Evolutionary conservation across 2,329 filamentous ascomycete species (phyloP), one percentile per base, ranked within the genome.

Genomic region (Canariomyces notabilis): DNA sequence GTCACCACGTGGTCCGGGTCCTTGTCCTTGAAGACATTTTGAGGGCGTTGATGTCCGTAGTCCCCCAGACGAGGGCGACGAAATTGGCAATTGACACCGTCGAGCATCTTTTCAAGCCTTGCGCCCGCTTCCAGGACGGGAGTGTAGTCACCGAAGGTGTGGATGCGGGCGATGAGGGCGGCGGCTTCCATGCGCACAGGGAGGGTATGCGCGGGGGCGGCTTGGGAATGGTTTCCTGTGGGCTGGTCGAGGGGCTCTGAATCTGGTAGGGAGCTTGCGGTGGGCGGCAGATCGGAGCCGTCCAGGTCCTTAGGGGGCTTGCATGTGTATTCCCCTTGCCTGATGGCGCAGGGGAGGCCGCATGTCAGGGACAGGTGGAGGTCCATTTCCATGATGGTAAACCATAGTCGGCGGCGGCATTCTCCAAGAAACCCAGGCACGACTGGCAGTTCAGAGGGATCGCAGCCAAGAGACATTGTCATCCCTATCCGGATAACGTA

Each of bases 401-500:
- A 77, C 76, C 76, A 80, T 19, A 80, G 58, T 48, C 73, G 68
- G n/a, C 76, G 67, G 26, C 76, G 65, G 50, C 73, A 67, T 59
- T 80, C 76, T n/a, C 70, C 71, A 36, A 71, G 66, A 54, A 77
- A 79, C 0, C 73, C 65, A 5, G 67, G 65, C 42, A 79, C 71
- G 22, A 71, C 68, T 3, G 67, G 64, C 45, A 74, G 77, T 52
- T 80, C 76, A 12, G 72, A 72, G 2, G 76, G 75, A 43, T 80
- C 76, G 4, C 76, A 69, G 53, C 80, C 76, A 37, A 80, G 63
- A 3, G 76, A 76, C 75, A 80, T 79, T 2, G 72, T 74, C 75
- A 79, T 79, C 22, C 75, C 76, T 65, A 76, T 74, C 14, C 76
- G 72, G 5, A 78, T 69, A 34, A 79, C 71, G 42, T 71, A 69